A percentile compares a stretch with the other conserved stretches of the same genome.
Conservation (phyloP, 2,329 filamentous ascomycete genomes). For the Alternaria sp. region DNA sequence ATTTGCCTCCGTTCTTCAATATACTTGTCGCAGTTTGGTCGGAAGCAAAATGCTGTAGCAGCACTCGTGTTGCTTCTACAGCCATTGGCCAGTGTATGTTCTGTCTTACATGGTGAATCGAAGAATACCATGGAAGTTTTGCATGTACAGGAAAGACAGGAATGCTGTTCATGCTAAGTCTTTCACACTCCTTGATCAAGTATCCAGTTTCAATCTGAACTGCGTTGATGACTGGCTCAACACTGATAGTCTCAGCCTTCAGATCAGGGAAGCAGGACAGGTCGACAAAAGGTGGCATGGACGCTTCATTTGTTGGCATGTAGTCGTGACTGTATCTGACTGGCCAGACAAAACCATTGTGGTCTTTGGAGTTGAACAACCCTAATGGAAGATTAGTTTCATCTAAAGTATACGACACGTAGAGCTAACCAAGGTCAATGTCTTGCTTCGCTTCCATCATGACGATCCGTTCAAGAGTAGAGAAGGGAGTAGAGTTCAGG, state of each 20-base stretch:
- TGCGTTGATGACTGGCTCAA: not conserved
- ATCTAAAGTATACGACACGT: not conserved
- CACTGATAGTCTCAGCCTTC: not conserved
- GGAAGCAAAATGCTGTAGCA: not conserved
- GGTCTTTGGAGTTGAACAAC: not conserved
- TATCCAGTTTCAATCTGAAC: not conserved
- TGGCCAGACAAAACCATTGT: not conserved
- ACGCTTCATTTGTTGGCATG: not conserved
- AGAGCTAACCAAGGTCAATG: not conserved
- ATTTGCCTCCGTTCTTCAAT: not conserved
- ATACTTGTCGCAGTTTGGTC: not conserved
- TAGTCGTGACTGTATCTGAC: not conserved
- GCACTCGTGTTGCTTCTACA: not conserved
- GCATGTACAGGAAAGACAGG: not conserved
- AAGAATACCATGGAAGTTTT: not conserved
- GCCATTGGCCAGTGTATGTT: not conserved
- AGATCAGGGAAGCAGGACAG: not conserved
- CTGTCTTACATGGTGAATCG: not conserved
- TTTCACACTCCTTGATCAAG: not conserved
- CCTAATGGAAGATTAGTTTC: not conserved
- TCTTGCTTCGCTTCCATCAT: not conserved
- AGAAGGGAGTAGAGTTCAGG: not conserved
- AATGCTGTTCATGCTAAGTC: not conserved
- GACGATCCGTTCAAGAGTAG: not conserved
- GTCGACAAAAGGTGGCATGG: not conserved